Conservation (phyloP, 768 basidiomycete genomes). For the Suillus discolor region DNA sequence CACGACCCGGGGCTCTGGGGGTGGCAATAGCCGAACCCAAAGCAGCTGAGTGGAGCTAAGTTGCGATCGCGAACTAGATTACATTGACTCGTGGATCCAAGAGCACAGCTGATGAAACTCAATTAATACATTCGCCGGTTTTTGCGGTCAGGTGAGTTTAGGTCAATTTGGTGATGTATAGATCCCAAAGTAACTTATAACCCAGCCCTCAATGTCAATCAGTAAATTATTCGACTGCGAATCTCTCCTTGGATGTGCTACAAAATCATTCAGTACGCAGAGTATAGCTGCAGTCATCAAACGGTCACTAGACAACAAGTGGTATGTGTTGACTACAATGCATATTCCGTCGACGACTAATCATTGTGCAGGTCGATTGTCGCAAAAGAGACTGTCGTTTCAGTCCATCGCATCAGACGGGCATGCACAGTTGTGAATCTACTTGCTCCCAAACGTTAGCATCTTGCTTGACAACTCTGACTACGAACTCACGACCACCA, state of each 20-base stretch:
- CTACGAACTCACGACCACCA: slow-evolving; percentile 15
- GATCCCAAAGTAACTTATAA: slow-evolving; percentile 1
- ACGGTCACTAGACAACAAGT: slow-evolving; percentile 32
- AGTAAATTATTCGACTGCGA: not conserved
- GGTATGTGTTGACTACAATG: slow-evolving; percentile 26
- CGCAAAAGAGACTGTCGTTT: slow-evolving; percentile 38
- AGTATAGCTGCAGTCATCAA: slow-evolving; percentile 37
- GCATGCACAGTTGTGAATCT: slow-evolving; percentile 38
- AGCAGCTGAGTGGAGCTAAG: slow-evolving; percentile 1
- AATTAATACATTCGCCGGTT: not conserved
- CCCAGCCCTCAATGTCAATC: not conserved
- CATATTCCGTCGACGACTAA: not conserved
- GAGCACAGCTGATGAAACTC: slow-evolving; percentile 3
- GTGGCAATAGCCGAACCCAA: not conserved
- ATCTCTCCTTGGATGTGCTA: slow-evolving; percentile 33
- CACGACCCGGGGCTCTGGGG: not conserved
- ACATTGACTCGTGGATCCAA: not conserved
- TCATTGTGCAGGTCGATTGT: slow-evolving; percentile 49
- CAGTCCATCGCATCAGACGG: slow-evolving; percentile 38
- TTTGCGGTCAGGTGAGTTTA: not conserved
- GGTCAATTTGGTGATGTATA: not conserved
- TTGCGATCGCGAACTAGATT: not conserved
- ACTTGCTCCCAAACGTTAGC: slow-evolving; percentile 42
- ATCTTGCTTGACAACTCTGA: not conserved
- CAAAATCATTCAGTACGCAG: slow-evolving; percentile 34